Base-by-base conservation (phyloP, 495 filamentous ascomycete genomes). In the Paragyromitra xinjiangensis region DNA sequence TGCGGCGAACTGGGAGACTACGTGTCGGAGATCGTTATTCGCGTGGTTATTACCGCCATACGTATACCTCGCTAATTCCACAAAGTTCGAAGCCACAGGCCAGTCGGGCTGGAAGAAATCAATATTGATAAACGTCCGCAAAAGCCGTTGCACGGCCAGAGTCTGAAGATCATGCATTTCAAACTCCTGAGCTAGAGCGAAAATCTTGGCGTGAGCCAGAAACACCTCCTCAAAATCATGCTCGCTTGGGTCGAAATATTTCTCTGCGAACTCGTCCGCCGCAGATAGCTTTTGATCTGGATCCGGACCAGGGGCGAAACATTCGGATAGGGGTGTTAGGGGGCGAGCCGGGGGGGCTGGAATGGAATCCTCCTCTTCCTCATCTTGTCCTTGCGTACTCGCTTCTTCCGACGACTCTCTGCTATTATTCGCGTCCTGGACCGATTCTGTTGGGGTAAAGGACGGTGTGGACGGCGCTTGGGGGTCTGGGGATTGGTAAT, bases 401-500 rank as follows among this genome's bases (percentile, higher is more conserved):
- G 24, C 12, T 44, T 64, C 58, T 26, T n/a, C 62, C 42, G 37
- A 48, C 19, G 61, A 67, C 62, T 56, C 37, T n/a, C 56, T 24
- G 16, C 34, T 67, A 8, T 3, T 34, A 34, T 42, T 56, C 6
- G 3, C 48, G 8, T 62, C 37, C n/a, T 67, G 70, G 16, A 56
- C 45, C 0, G 70, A 73, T 29, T 50, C 62, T 19, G 48, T 26
- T 5, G 70, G 70, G 5, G 70, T 73, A 19, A 44, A 22, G 0
- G 22, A 16, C 8, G 70, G 62, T 9, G 70, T 67, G 53, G 70
- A 66, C 19, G 61, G 61, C 0, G 24, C 16, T 12, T 16, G 6
- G 37, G 70, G 70, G 34, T 73, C 70, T 11, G 70, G 70, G 6
- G 61, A 73, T 14, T 73, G 62, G 22, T 97, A 97, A 83, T 97